phyloP scores from a whole-genome alignment of 2,329 filamentous ascomycete species.

The Curvularia verruculosa region DNA sequence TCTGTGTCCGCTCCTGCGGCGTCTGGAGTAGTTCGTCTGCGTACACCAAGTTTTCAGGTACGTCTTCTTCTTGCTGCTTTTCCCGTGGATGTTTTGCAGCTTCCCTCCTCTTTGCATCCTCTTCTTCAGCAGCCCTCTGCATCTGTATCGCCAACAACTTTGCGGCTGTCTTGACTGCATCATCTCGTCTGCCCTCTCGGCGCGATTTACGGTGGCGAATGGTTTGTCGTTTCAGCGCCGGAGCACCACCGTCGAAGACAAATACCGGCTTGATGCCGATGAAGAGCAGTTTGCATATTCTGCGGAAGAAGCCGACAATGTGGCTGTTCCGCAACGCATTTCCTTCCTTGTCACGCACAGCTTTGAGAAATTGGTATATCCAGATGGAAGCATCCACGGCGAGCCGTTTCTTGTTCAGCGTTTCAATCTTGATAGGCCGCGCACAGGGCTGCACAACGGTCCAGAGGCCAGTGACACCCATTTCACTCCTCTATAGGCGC shows the following conservation, averaged over 20 bases:
- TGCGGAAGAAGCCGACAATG: conserved; percentile 95
- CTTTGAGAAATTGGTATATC: conserved; percentile 99
- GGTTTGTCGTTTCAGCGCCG: conserved; percentile 87
- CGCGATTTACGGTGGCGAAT: conserved; percentile 78
- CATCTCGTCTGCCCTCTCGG: conserved; percentile 86
- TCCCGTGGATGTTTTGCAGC: conserved; percentile 47
- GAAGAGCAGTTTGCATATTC: conserved; percentile 97
- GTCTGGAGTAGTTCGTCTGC: conserved; percentile 88
- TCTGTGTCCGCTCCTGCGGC: conserved; percentile 73
- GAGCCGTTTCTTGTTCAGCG: conserved; percentile 92
- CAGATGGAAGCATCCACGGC: conserved; percentile 98
- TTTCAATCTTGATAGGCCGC: conserved; percentile 93
- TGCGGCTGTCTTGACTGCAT: conserved; percentile 89
- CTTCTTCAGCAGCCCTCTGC: conserved; percentile 86
- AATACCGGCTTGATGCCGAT: conserved; percentile 97
- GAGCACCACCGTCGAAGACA: conserved; percentile 96
- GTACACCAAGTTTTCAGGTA: conserved; percentile 81
- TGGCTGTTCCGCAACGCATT: conserved; percentile 96
- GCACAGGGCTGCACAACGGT: conserved; percentile 94
- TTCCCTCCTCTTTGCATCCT: conserved; percentile 69
- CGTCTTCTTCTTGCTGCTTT: conserved; percentile 68
- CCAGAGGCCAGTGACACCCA: conserved; percentile 99
- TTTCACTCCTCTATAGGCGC: conserved; percentile 49
- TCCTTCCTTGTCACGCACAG: conserved; percentile 96
- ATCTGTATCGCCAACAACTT: conserved; percentile 94